Base-by-base conservation (phyloP, 768 basidiomycete genomes). In the Lentinula boryana region DNA sequence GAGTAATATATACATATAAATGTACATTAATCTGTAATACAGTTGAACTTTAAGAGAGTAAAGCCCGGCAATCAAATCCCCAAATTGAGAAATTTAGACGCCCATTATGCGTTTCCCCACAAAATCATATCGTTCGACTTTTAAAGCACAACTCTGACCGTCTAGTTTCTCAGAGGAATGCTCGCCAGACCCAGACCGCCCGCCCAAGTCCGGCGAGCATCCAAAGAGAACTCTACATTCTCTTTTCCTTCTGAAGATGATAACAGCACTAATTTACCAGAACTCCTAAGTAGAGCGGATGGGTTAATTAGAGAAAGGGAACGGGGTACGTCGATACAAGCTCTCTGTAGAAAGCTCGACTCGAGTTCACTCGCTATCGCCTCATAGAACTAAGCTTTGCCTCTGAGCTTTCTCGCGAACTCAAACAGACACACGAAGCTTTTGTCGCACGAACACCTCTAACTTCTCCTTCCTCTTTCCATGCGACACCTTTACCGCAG, bases 261-360 rank as follows among this genome's bases (percentile, higher is more conserved):
- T 35, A 16, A 8, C 36, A 38, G 36, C 6, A 27, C 51, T 66
- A 89, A 91, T 66, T 78, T 94, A 49, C 78, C 85, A 4, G 80
- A 81, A 46, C 76, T 93, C 46, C 79, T 94, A 38, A 73, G 84
- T 49, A 85, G 86, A 69, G 92, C 91, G 0, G 87, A 88, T 63
- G 84, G 76, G 62, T 76, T 93, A 52, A 92, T 94, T 64, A 87
- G 84, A 69, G 84, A 86, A 61, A 79, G 91, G 41, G 91, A 90
- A 73, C 82, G 80, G 64, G 91, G 92, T 89, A 69, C 54, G 85
- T 72, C 4, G 27, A 27, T 13, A 38, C 36, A 21, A 49, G 23
- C 60, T 53, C 55, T 51, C 8, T 15, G 38, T 54, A 41, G n/a
- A 23, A 36, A 32, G 48, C 43, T 58, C 59, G 40, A 60, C 12